Evolutionary conservation across 2,329 filamentous ascomycete genomes (phyloP), one percentile per base, ranked within the genome.

Genomic region (Exutisphaerella laricina): DNA sequence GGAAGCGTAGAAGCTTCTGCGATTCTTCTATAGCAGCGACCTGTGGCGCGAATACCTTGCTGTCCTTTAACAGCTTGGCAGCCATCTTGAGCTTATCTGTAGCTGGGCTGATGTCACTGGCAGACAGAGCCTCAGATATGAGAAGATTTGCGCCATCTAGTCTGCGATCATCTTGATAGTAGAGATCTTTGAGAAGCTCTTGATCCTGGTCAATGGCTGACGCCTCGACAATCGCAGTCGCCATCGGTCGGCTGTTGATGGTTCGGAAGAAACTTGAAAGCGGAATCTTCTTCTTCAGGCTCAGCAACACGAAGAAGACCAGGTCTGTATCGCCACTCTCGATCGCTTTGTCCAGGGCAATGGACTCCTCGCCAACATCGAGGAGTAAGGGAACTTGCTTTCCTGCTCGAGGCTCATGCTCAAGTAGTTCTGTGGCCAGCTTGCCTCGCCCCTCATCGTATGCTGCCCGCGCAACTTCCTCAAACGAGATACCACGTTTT

Each of bases 321-420:
- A 98, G 75, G 55, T 98, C 92, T 0, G 89, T 90, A 60, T 98
- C 92, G 13, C 90, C 90, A 48, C 87, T 94, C 63, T 96, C 88
- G 46, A 97, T 87, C 7, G 92, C 90, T 65, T 97, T 98, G 70
- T 97, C 90, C 0, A 98, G 77, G 0, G 92, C 92, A 29, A 97
- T 80, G 52, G 89, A 87, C 53, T 96, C 90, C 64, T 98, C 89
- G 57, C 95, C 89, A 86, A 97, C 96, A 62, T 79, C 88, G 30
- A 98, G 73, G 2, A 98, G 77, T 2, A 98, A 75, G 0, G 92
- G 92, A 0, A 98, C 92, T 66, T 98, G 92, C 52, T 90, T 87
- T n/a, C 90, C 92, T 2, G 88, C 90, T 44, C 92, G 80, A 7
- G 90, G 88, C 60, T 98, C 92, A 59, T 96, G 85, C 58, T 97